These are phyloP conservation scores for Clonostachys rosea DNA, from an alignment of 2,329 filamentous ascomycete species.

Conservation along the genomic window DNA sequence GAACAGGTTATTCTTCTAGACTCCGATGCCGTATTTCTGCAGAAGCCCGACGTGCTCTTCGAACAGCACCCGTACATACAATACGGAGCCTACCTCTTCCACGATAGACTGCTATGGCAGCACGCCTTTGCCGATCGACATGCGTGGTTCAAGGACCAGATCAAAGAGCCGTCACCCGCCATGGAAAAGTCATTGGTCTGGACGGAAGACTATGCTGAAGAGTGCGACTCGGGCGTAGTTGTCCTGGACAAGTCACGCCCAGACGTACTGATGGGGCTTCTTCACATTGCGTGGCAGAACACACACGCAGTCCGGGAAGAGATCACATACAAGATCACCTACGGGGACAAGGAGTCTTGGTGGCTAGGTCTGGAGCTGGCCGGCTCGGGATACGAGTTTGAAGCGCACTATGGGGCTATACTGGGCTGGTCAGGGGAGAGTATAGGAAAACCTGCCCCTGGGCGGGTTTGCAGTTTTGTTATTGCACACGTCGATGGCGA, in stretches of 20 bases:
- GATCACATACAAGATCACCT: slow-evolving; percentile 30
- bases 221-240: slow-evolving; percentile 34
- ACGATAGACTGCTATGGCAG: slow-evolving; percentile 33
- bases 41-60: slow-evolving; percentile 24
- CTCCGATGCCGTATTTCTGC: slow-evolving; percentile 30
- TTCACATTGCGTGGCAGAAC: slow-evolving; percentile 41
- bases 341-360: slow-evolving; percentile 41
- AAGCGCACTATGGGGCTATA: slow-evolving; percentile 32
- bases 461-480: slow-evolving; percentile 29
- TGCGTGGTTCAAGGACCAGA: slow-evolving; percentile 28
- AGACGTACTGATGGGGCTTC: slow-evolving; percentile 26
- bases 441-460: slow-evolving; percentile 1
- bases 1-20: slow-evolving; percentile 31
- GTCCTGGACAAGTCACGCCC: slow-evolving; percentile 31
- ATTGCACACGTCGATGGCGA: slow-evolving; percentile 34
- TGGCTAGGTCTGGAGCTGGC: slow-evolving; percentile 38
- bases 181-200: slow-evolving; percentile 27
- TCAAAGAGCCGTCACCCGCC: slow-evolving; percentile 23
- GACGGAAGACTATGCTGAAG: slow-evolving; percentile 32
- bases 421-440: slow-evolving; percentile 22
- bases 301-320: slow-evolving; percentile 27
- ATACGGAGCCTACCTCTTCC: slow-evolving; percentile 29
- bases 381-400: slow-evolving; percentile 29
- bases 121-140: slow-evolving; percentile 22
- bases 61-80: slow-evolving; percentile 19